These are phyloP conservation scores for Zymoseptoria crescenta DNA, from an alignment of 2,329 filamentous ascomycete species.

Conservation along the genomic window DNA sequence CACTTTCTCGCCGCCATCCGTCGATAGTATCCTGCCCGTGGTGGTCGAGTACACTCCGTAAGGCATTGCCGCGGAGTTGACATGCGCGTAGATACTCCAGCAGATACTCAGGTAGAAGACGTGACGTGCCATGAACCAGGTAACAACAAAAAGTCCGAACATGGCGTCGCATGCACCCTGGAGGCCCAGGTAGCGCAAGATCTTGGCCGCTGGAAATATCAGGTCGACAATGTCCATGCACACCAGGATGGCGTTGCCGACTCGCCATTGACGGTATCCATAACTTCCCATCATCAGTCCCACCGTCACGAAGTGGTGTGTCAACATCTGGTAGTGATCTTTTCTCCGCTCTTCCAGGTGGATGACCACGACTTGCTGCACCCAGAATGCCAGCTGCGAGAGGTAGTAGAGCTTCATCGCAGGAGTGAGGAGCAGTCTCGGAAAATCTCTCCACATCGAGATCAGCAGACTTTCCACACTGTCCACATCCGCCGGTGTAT, in stretches of 20 bases:
- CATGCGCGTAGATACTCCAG: conserved; percentile 70
- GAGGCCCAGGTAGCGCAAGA: conserved; percentile 81
- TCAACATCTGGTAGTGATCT: conserved; percentile 93
- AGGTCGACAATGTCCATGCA: conserved; percentile 93
- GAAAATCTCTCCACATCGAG: conserved; percentile 73
- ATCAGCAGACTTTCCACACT: conserved; percentile 21
- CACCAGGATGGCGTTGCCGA: conserved; percentile 80
- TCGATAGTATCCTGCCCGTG: conserved; percentile 46
- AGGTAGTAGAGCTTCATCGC: conserved; percentile 84
- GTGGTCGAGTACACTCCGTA: conserved; percentile 62
- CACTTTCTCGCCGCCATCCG: conserved; percentile 38
- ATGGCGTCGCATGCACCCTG: conserved; percentile 68
- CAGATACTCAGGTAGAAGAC: conserved; percentile 69
- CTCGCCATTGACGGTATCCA: conserved; percentile 75
- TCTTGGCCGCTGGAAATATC: conserved; percentile 75
- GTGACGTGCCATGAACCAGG: conserved; percentile 80
- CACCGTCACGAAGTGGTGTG: conserved; percentile 86
- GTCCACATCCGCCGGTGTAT: conserved; percentile 21
- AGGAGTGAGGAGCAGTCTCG: conserved; percentile 63
- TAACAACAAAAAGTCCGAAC: conserved; percentile 78
- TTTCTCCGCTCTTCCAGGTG: conserved; percentile 92
- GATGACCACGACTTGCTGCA: conserved; percentile 89
- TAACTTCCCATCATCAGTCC: conserved; percentile 74
- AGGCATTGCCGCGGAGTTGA: conserved; percentile 50
- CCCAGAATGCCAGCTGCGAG: conserved; percentile 82